Percentiles rank a stretch among this genome's conserved stretches.
Evolutionary conservation across 108 stramenopile species (phyloP).

Genomic region (Cyclotella choctawhatcheeana): DNA sequence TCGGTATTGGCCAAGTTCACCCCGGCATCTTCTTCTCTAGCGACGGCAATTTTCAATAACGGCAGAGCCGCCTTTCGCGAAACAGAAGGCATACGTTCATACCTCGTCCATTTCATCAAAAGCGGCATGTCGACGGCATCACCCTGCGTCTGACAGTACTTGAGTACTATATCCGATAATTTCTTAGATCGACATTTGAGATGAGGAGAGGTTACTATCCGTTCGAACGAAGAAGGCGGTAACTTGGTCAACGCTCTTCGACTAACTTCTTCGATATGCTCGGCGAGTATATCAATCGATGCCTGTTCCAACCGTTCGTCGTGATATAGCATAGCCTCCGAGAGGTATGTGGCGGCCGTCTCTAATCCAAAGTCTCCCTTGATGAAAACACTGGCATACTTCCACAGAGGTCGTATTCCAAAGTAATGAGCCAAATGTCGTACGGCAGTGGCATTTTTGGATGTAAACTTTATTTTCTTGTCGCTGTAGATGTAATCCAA

Average conservation of each 20-base stretch:
- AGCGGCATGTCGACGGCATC: constrained; percentile 45
- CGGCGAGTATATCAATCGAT: constrained; percentile 44
- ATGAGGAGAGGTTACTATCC: constrained; percentile 44
- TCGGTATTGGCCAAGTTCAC: constrained; percentile 42
- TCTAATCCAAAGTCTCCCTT: constrained; percentile 42
- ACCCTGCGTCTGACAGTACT: constrained; percentile 52
- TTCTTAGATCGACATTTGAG: constrained; percentile 52
- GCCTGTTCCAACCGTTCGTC: constrained; percentile 54
- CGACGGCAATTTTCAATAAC: constrained; percentile 46
- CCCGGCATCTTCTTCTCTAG: constrained; percentile 26
- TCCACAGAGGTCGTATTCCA: constrained; percentile 53
- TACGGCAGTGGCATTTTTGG: constrained; percentile 50
- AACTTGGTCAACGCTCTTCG: constrained; percentile 43
- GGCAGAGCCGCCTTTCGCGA: constrained; percentile 52
- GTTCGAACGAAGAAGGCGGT: constrained; percentile 45
- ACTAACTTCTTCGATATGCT: constrained; percentile 46
- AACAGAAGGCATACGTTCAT: constrained; percentile 50
- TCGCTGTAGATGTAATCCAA: constrained; percentile 52
- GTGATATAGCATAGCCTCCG: constrained; percentile 47
- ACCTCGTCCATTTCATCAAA: constrained; percentile 46
- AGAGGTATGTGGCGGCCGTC: constrained; percentile 43
- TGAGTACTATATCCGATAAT: constrained; percentile 48
- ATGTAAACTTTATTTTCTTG: constrained; percentile 46
- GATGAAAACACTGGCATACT: constrained; percentile 48
- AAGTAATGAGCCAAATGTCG: constrained; percentile 59